phyloP scores from a whole-genome alignment of 495 filamentous ascomycete genomes.

The Penicillium psychrofluorescens region DNA sequence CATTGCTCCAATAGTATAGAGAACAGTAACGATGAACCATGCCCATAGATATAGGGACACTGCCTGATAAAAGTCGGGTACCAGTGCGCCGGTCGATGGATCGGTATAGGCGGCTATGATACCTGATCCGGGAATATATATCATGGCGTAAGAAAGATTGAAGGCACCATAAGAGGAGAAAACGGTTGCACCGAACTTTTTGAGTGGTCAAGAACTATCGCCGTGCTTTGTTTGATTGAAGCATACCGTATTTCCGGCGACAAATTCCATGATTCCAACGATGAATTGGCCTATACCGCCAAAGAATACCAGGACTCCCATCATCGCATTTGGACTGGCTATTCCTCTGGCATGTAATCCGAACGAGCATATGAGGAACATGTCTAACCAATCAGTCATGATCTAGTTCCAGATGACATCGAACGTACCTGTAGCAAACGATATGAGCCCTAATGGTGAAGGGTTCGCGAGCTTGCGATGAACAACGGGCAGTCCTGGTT shows the following conservation, averaged over 20 bases:
- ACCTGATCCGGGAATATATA: slow-evolving; percentile 4
- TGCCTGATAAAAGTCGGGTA: neutral
- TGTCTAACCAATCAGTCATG: neutral
- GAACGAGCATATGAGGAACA: neutral
- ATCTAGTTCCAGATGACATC: no score
- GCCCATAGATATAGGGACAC: slow-evolving; percentile 1
- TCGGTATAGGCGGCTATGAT: neutral
- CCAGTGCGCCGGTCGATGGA: neutral
- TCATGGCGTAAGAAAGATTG: slow-evolving; percentile 4
- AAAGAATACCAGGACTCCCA: slow-evolving; percentile 3
- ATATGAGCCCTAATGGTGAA: slow-evolving; percentile 4
- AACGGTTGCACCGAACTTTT: slow-evolving; percentile 5
- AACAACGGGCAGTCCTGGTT: slow-evolving; percentile 3
- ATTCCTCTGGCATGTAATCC: neutral
- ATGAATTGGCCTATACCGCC: slow-evolving; percentile 6
- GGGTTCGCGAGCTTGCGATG: slow-evolving; percentile 6
- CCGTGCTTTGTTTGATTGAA: neutral
- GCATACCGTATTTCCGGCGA: slow-evolving; percentile 4
- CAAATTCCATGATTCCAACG: slow-evolving; percentile 6
- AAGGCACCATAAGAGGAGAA: slow-evolving; percentile 6
- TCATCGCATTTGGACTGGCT: slow-evolving; percentile 1
- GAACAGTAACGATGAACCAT: slow-evolving; percentile 1
- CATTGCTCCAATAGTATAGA: neutral
- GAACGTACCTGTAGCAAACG: slow-evolving; percentile 2
- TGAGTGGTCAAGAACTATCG: neutral